Evolutionary conservation across 163 green algal species (phyloP), one percentile per base, ranked within the genome.

Genomic region (Volvox carteri): DNA sequence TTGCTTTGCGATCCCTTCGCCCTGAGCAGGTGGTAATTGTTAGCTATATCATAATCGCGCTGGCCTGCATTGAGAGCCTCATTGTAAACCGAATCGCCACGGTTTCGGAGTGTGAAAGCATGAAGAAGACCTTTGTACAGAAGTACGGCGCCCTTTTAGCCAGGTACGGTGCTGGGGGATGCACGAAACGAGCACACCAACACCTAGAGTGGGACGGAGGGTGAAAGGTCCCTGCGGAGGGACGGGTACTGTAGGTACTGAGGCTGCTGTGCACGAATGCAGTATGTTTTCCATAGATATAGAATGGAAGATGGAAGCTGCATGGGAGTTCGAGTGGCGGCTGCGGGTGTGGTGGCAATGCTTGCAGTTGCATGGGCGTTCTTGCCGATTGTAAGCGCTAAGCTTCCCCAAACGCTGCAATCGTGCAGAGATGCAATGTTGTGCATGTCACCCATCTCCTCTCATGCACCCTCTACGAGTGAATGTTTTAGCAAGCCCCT

Each of bases 61-160:
- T 86, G 4, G 56, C 58, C 25, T 62, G 58, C 58, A 14, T 86
- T 0, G 78, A 86, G 58, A 75, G 78, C 78, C 54, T 85, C 9
- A 33, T 75, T 0, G 78, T 85, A 14, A 74, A 85, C 54, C 78
- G 56, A 23, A 74, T 85, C 9, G 56, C 37, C 12, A 86, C 58
- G 16, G 16, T 86, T 28, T 3, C 60, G 33, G 35, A 37, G 4
- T 39, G 21, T 19, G 9, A 78, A 37, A 48, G 1, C 60, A 87
- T 46, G 60, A 87, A 87, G 62, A 42, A 62, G 8, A 41, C 6
- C 42, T 68, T n/a, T 11, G 33, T 78, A 19, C n/a, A 19, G 42
- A 78, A 78, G 42, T 87, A 87, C 79, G 16, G 44, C 9, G 1
- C 6, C 0, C 30, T 87, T 42, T 44, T 87, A 50, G 18, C 11